Percentiles rank a stretch among this genome's conserved stretches.
Evolutionary conservation across 495 filamentous ascomycete species (phyloP).

Genomic region (Sporormia fimetaria): DNA sequence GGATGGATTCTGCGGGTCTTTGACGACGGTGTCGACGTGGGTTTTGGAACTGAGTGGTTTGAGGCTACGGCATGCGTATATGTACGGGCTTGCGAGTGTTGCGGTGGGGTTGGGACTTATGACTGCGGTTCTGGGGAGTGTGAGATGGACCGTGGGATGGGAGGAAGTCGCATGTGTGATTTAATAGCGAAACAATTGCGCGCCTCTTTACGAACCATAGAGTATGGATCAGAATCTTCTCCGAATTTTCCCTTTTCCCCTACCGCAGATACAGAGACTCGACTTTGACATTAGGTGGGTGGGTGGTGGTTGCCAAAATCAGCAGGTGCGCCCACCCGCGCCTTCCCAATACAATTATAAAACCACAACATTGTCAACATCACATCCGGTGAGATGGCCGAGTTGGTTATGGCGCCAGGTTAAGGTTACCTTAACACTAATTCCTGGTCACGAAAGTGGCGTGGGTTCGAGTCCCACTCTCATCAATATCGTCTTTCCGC

Average conservation of each 20-base stretch:
- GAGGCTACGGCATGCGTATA: constrained; percentile 54
- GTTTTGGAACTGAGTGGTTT: constrained; percentile 65
- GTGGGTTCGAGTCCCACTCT: constrained; percentile 31
- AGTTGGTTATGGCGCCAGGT: constrained; percentile 31
- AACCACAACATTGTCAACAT: no score
- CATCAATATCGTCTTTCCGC: no score
- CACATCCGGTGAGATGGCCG: constrained; percentile 29
- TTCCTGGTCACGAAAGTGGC: constrained; percentile 30
- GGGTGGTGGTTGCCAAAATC: no score
- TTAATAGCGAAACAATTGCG: no score
- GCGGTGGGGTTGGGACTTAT: constrained; percentile 50
- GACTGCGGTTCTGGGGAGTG: constrained; percentile 67
- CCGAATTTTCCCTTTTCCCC: no score
- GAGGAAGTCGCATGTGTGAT: constrained; percentile 5
- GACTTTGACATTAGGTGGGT: no score
- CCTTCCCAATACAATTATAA: no score
- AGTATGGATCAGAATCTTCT: no score
- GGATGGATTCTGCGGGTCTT: constrained; percentile 84
- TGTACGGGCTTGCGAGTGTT: constrained; percentile 63
- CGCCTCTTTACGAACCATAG: no score
- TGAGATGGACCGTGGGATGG: constrained; percentile 62
- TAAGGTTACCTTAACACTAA: constrained; percentile 27
- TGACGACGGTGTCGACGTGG: constrained; percentile 93
- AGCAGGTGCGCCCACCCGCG: no score
- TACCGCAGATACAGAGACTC: no score